Percentiles rank a stretch among this genome's conserved stretches.
Conservation (phyloP, 495 filamentous ascomycete species). For the Cercophora newfieldiana region DNA sequence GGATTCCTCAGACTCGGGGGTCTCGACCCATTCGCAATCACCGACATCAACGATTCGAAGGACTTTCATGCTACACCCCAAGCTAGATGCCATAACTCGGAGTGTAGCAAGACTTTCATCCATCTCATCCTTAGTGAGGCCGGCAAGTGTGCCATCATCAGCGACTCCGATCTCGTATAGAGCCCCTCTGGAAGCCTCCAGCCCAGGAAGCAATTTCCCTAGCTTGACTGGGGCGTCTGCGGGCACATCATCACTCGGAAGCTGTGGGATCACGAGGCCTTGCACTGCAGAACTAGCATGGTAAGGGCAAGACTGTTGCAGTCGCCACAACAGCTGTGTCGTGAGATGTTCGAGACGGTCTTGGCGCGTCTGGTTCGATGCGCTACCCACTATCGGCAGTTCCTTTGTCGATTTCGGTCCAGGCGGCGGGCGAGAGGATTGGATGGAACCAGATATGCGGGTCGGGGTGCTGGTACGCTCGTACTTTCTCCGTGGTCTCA, state of each 20-base stretch:
- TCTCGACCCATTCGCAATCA: conserved; percentile 71
- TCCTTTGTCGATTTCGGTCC: conserved; percentile 56
- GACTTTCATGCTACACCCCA: conserved; percentile 87
- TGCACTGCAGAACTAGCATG: conserved; percentile 69
- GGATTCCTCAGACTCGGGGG: conserved; percentile 13
- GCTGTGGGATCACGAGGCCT: conserved; percentile 67
- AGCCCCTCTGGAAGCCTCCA: conserved; percentile 91
- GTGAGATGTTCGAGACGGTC: conserved; percentile 86
- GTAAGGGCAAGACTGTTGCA: conserved; percentile 92
- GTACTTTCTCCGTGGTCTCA: conserved; percentile 75
- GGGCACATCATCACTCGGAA: conserved; percentile 62
- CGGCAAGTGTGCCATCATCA: conserved; percentile 90
- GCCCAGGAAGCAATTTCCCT: conserved; percentile 68
- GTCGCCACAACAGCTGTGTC: conserved; percentile 89
- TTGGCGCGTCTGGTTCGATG: conserved; percentile 66
- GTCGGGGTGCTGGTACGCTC: conserved; percentile 53
- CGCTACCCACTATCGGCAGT: conserved; percentile 26
- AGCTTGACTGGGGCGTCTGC: conserved; percentile 58
- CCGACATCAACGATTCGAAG: conserved; percentile 83
- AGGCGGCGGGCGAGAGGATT: conserved; percentile 53
- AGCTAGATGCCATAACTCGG: conserved; percentile 82
- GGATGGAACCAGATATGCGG: conserved; percentile 53
- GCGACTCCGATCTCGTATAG: conserved; percentile 96
- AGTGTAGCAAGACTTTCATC: conserved; percentile 84
- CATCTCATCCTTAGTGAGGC: conserved; percentile 86